Evolutionary conservation across 768 basidiomycete genomes (phyloP).

Genomic region (Lactarius trivialis): DNA sequence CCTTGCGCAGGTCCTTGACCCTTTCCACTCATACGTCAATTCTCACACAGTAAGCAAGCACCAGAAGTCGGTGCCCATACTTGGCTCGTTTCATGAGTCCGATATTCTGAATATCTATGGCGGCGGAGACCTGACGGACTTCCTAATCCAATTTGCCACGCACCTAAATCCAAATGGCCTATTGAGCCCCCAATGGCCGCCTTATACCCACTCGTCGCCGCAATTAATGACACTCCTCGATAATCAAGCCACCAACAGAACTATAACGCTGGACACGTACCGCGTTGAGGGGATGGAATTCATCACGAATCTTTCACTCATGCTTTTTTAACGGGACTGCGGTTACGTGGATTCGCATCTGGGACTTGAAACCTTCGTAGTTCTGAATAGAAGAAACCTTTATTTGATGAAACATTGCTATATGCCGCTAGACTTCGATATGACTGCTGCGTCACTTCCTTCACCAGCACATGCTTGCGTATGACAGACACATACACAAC

Average conservation of each 20-base stretch:
- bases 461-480: too few species aligned
- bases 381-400: neutral
- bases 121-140: slow-evolving; percentile 14
- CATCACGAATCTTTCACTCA: slow-evolving; percentile 5
- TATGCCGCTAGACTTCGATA: too few species aligned
- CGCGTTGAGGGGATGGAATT: neutral
- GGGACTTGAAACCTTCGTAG: neutral
- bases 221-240: slow-evolving; percentile 20
- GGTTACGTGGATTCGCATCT: neutral
- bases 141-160: slow-evolving; percentile 25
- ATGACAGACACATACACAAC: too few species aligned
- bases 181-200: slow-evolving; percentile 14
- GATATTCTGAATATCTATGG: slow-evolving; percentile 12
- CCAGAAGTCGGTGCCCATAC: slow-evolving; percentile 25
- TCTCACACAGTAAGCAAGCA: slow-evolving; percentile 31
- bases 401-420: neutral
- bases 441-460: too few species aligned
- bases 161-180: slow-evolving; percentile 28
- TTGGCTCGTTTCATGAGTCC: slow-evolving; percentile 26
- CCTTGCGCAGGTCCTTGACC: too few species aligned
- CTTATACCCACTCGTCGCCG: slow-evolving; percentile 6
- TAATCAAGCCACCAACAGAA: neutral
- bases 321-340: neutral
- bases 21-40: neutral
- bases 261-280: too few species aligned